phyloP scores from a whole-genome alignment of 1,284 basidiomycete species.

The Puccinia novopanici region DNA sequence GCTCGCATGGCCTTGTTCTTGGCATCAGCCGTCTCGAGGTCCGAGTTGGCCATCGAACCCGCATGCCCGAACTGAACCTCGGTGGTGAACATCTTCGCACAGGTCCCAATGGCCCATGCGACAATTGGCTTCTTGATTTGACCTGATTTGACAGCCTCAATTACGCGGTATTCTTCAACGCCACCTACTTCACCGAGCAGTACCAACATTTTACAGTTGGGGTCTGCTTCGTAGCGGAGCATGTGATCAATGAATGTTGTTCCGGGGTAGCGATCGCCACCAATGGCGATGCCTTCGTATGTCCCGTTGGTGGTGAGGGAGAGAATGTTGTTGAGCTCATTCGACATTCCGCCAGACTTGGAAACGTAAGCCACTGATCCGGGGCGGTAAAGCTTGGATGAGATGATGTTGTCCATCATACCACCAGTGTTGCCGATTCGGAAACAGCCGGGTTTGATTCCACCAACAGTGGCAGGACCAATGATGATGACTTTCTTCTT shows the following conservation, averaged over 20 bases:
- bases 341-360: constrained; percentile 99
- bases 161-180: constrained; percentile 98
- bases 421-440: constrained; percentile 98
- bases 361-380: constrained; percentile 98
- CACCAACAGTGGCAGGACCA: constrained; percentile 96
- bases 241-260: constrained; percentile 99
- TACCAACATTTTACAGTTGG: constrained; percentile 97
- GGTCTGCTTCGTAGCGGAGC: constrained; percentile 93
- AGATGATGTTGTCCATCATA: constrained; percentile 99
- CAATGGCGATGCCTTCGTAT: constrained; percentile 99
- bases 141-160: constrained; percentile 92
- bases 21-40: constrained; percentile 92
- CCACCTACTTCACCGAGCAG: constrained; percentile 98
- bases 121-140: constrained; percentile 97
- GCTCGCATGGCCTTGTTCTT: constrained; percentile 95
- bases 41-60: constrained; percentile 96
- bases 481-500: constrained; percentile 90
- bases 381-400: constrained; percentile 96
- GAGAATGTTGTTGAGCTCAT: constrained; percentile 99
- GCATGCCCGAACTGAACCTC: constrained; percentile 99
- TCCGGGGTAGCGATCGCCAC: constrained; percentile 97
- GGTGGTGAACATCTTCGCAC: constrained; percentile 99
- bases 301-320: constrained; percentile 96
- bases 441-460: constrained; percentile 99
- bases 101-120: constrained; percentile 98